Conservation (phyloP, 176 grass and related monocot genomes). For the Aegilops sharonensis region DNA sequence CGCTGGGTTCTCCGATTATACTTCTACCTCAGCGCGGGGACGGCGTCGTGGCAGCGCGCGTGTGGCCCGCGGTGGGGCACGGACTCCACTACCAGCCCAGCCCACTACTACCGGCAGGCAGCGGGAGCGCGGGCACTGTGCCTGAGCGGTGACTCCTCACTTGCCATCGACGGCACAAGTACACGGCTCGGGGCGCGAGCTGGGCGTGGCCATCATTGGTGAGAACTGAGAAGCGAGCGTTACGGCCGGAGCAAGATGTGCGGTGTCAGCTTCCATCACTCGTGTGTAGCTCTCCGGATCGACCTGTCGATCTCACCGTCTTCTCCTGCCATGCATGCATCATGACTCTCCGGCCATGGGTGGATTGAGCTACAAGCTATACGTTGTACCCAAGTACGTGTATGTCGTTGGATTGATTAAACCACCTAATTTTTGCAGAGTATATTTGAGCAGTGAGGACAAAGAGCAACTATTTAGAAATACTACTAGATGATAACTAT, state of each 20-base stretch:
- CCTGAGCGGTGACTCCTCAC: conserved; percentile 20
- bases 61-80: background rate
- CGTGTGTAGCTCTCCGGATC: background rate
- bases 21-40: background rate
- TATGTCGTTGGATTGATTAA: background rate
- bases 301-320: background rate
- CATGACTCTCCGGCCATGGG: background rate
- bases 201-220: conserved; percentile 15
- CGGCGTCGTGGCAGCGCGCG: conserved; percentile 16
- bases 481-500: too few relatives aligned
- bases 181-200: background rate
- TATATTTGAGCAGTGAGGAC: too few relatives aligned
- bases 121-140: background rate
- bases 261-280: conserved; percentile 7
- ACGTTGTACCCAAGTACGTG: background rate
- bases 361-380: conserved; percentile 30
- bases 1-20: background rate
- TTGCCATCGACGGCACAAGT: conserved; percentile 23
- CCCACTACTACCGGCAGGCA: background rate
- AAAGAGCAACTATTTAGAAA: too few relatives aligned
- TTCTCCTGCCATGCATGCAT: background rate
- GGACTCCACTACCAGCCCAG: background rate
- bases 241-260: background rate
- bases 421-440: too few relatives aligned
- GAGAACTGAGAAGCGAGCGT: background rate